Evolutionary conservation across 768 basidiomycete genomes (phyloP), one percentile per base, ranked within the genome.

Genomic region (Lentinula aciculospora): DNA sequence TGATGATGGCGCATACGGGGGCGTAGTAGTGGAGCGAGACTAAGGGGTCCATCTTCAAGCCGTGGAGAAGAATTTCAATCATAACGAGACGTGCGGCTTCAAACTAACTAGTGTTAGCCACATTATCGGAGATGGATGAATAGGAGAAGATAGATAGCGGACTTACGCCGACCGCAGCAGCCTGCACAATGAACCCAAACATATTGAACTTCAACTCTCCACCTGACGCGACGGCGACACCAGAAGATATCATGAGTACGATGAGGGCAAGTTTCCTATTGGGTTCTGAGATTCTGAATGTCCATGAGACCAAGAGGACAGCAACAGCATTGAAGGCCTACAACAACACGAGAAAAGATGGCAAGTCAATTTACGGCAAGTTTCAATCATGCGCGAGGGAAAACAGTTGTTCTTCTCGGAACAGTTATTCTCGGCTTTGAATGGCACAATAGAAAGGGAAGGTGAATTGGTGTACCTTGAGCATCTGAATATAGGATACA

Each of bases 1-100:
- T 98, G 76, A 98, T 90, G 60, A 77, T 69, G 0, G 96, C 94
- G 70, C 96, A 98, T 53, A 98, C 92, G 13, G 94, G 94, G 9
- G 95, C 94, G 68, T 94, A 97, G 76, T 96, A 98, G 76, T 98
- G 92, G 53, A 98, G 72, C 5, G 94, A 97, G 21, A 94, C 91
- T 5, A 98, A 82, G 0, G 96, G 96, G 67, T 97, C 94, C 95
- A 98, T 98, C 75, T 97, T 97, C 66, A 97, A 75, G 36, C 94
- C 94, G 67, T 97, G 93, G 0, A 98, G 78, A 39, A 98, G 84
- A 53, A 95, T 84, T 69, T 98, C 91, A 60, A 98, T 98, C 85
- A 97, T 94, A 23, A 98, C 94, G 12, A 98, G 82, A 39, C 96
- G 89, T 19, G 90, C 89, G 1, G 93, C 89, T 72, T 99, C 96